phyloP scores from a whole-genome alignment of 371 early-diverging fungal genomes.

The Mucor irregularis region DNA sequence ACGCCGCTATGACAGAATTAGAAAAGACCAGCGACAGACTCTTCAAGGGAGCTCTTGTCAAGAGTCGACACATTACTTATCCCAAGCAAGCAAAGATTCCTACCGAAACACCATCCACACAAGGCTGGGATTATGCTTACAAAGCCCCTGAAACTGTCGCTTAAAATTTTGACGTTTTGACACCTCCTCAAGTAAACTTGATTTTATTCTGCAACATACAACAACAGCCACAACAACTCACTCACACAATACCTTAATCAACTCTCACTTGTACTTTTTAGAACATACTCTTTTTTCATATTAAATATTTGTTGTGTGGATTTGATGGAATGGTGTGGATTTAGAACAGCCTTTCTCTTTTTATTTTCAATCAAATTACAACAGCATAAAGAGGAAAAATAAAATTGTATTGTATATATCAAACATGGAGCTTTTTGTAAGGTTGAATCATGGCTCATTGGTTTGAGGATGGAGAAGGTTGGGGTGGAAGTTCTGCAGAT shows the following conservation, averaged over 20 bases:
- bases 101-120: slow-evolving; percentile 71
- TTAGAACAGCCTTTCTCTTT: no score
- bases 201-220: no score
- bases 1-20: slow-evolving; percentile 69
- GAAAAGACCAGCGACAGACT: slow-evolving; percentile 65
- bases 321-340: no score
- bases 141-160: slow-evolving; percentile 22
- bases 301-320: no score
- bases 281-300: background rate
- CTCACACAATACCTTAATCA: background rate
- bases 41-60: slow-evolving; percentile 68
- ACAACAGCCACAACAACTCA: background rate
- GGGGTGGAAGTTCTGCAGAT: no score
- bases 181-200: no score
- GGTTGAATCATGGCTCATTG: no score
- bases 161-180: background rate
- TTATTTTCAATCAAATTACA: no score
- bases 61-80: slow-evolving; percentile 66
- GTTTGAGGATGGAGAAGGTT: no score
- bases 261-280: slow-evolving; percentile 2
- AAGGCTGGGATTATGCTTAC: slow-evolving; percentile 70
- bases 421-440: no score
- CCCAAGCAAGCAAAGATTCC: slow-evolving; percentile 76
- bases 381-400: no score
- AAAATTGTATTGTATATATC: no score